Evolutionary conservation across 1,284 basidiomycete genomes (phyloP).

Genomic region (Cutaneotrichosporon sp.): DNA sequence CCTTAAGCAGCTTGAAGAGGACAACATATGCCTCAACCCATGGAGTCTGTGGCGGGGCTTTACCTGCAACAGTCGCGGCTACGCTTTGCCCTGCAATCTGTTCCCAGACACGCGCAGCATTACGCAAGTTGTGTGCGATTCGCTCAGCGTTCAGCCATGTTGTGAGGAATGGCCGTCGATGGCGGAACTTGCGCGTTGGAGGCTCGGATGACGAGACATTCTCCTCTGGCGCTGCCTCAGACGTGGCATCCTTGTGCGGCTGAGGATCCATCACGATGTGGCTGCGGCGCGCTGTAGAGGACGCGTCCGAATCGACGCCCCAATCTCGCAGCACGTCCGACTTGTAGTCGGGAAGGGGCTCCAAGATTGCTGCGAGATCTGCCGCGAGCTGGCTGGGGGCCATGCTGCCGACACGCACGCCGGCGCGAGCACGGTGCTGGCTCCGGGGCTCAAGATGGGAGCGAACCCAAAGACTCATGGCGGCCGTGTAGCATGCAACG

Average conservation of each 20-base stretch:
- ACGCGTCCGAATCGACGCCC: too few species aligned
- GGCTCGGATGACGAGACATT: not conserved
- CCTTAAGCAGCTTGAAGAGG: constrained; percentile 4
- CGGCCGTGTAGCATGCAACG: constrained; percentile 3
- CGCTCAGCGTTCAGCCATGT: constrained; percentile 9
- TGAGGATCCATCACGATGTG: too few species aligned
- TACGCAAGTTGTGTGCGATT: constrained; percentile 1
- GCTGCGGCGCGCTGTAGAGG: too few species aligned
- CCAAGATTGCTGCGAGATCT: constrained; percentile 1
- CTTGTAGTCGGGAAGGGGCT: not conserved
- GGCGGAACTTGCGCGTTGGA: not conserved
- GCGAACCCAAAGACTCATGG: constrained; percentile 4
- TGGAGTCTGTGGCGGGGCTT: not conserved
- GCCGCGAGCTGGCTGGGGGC: constrained; percentile 1
- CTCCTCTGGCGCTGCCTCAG: not conserved
- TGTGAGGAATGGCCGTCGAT: not conserved
- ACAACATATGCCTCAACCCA: not conserved
- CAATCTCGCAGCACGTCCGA: not conserved
- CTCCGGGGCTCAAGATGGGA: not conserved
- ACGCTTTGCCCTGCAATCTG: not conserved
- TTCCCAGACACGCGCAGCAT: constrained; percentile 1
- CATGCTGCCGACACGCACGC: not conserved
- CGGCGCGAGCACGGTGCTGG: not conserved
- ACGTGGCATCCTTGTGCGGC: not conserved
- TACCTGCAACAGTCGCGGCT: constrained; percentile 1